phyloP scores from a whole-genome alignment of 345 rosid genomes.

The Camelina neglecta region DNA sequence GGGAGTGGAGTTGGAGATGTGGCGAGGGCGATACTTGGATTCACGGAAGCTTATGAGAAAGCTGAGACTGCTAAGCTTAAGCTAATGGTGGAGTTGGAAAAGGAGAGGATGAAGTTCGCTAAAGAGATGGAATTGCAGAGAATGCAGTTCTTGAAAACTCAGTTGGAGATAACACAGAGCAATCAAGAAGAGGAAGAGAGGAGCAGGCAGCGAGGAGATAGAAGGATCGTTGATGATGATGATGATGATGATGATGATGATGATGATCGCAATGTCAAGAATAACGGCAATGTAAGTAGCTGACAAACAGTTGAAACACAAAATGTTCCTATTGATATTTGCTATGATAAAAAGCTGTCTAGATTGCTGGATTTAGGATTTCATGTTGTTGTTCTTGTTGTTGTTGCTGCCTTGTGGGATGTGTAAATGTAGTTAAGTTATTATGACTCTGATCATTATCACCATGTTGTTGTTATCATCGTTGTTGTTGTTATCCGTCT shows the following conservation, averaged over 20 bases:
- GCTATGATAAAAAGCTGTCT: constrained; percentile 21
- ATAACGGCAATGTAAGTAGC: constrained; percentile 48
- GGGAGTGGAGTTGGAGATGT: constrained; percentile 50
- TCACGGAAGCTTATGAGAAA: constrained; percentile 83
- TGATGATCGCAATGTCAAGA: constrained; percentile 35
- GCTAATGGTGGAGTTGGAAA: constrained; percentile 86
- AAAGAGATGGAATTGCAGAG: constrained; percentile 93
- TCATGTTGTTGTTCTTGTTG: constrained; percentile 7
- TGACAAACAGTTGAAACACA: constrained; percentile 23
- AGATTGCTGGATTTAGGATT: constrained; percentile 31
- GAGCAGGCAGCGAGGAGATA: constrained; percentile 26
- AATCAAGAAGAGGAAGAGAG: constrained; percentile 44
- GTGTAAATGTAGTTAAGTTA: constrained; percentile 38
- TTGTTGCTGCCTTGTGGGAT: constrained; percentile 27
- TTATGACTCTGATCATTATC: constrained; percentile 28
- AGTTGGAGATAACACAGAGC: constrained; percentile 71
- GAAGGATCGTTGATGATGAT: constrained; percentile 27
- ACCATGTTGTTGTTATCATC: constrained; percentile 13
- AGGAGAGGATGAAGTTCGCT: constrained; percentile 81
- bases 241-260: constrained; percentile 27
- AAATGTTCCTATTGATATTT: constrained; percentile 21
- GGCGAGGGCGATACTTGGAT: constrained; percentile 66
- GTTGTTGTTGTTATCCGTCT: constrained; percentile 11
- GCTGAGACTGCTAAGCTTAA: constrained; percentile 80
- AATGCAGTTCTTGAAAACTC: constrained; percentile 92